A percentile compares a stretch with the other conserved stretches of the same genome.
Conservation (phyloP, 768 basidiomycete species). For the Tephrocybe sp. region DNA sequence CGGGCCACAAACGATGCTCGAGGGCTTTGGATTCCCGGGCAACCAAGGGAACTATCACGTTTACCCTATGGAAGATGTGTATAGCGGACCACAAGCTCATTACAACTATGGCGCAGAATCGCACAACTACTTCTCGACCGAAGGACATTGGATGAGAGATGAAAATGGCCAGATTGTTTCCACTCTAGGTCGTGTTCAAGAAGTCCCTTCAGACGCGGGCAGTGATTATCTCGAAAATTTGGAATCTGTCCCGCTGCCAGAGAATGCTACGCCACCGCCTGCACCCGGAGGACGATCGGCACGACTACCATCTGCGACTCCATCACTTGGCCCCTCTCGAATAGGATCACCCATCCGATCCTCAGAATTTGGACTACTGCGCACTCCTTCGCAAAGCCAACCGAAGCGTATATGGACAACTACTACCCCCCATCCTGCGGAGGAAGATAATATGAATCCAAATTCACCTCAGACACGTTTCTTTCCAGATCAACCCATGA, state of each 20-base stretch:
- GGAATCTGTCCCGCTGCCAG: slow-evolving; percentile 1
- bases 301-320: background rate
- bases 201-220: slow-evolving; percentile 8
- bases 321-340: slow-evolving; percentile 1
- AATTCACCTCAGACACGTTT: slow-evolving; percentile 3
- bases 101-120: background rate
- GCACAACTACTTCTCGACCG: background rate
- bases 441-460: background rate
- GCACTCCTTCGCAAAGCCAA: background rate
- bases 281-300: background rate
- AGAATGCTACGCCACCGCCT: slow-evolving; percentile 1
- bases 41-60: background rate
- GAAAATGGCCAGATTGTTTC: background rate
- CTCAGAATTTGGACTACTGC: background rate
- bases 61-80: background rate
- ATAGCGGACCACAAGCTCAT: background rate
- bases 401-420: too few relatives aligned
- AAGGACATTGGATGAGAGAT: slow-evolving; percentile 1
- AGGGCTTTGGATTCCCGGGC: background rate
- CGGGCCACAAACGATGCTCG: too few relatives aligned
- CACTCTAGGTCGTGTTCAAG: background rate
- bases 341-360: background rate
- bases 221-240: slow-evolving; percentile 6
- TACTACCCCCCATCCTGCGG: too few relatives aligned
- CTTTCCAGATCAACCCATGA: background rate